phyloP scores from a whole-genome alignment of 345 rosid species.

The Punica granatum region DNA sequence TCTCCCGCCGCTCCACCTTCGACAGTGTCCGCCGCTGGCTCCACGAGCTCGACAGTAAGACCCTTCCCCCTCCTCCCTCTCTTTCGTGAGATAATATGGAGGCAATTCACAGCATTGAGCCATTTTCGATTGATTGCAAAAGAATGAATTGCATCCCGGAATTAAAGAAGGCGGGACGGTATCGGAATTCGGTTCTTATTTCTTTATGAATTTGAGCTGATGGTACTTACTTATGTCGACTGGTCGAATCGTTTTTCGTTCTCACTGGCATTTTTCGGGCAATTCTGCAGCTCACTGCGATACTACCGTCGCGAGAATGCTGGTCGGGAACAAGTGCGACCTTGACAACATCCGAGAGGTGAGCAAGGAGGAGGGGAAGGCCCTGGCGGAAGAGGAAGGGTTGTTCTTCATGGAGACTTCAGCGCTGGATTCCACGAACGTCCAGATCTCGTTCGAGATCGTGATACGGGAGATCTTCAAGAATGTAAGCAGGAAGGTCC shows the following conservation, averaged over 20 bases:
- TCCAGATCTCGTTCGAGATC: constrained; percentile 77
- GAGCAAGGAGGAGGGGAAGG: constrained; percentile 62
- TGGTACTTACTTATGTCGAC: not conserved
- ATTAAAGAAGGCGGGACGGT: too few relatives aligned
- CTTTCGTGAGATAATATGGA: not conserved
- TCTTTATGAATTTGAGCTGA: not conserved
- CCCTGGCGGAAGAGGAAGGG: constrained; percentile 71
- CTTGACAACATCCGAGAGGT: constrained; percentile 72
- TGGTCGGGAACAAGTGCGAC: constrained; percentile 92
- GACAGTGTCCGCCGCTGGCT: constrained; percentile 89
- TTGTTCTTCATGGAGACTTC: constrained; percentile 96
- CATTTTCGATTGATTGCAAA: too few relatives aligned
- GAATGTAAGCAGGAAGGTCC: constrained; percentile 37
- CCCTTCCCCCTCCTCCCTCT: not conserved
- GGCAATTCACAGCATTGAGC: not conserved
- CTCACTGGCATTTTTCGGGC: not conserved
- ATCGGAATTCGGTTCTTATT: too few relatives aligned
- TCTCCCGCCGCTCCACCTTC: constrained; percentile 59
- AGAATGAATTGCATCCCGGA: too few relatives aligned
- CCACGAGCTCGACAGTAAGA: constrained; percentile 69
- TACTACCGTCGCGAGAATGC: constrained; percentile 65
- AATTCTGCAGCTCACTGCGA: constrained; percentile 69
- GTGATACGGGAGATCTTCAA: constrained; percentile 75
- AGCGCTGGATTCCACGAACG: constrained; percentile 78
- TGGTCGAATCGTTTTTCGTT: not conserved